Percentiles rank a stretch among this genome's conserved stretches.
These are phyloP conservation scores for Aegle marmelos DNA, from an alignment of 345 rosid genomes.

Conservation along the genomic window DNA sequence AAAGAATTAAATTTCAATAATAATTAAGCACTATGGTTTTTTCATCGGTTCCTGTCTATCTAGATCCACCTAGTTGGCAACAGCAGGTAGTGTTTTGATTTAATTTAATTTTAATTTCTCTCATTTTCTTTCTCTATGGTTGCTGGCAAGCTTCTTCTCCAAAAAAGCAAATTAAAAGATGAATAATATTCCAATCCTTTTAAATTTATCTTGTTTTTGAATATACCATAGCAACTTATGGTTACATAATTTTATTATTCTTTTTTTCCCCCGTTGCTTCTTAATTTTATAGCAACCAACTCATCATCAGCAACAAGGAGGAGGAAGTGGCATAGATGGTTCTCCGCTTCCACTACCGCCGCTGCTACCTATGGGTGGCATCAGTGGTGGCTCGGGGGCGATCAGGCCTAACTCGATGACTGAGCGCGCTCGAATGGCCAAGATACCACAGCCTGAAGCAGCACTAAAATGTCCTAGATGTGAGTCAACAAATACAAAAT, in stretches of 20 bases:
- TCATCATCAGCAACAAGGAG: constrained; percentile 30
- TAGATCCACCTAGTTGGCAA: constrained; percentile 67
- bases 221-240: constrained; percentile 31
- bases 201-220: constrained; percentile 33
- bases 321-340: constrained; percentile 22
- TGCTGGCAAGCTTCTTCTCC: constrained; percentile 16
- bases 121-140: constrained; percentile 2
- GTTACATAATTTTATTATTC: constrained; percentile 5
- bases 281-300: constrained; percentile 33
- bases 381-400: constrained; percentile 26
- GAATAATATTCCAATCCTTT: constrained; percentile 32
- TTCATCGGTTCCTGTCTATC: constrained; percentile 55
- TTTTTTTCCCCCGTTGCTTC: not conserved
- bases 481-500: constrained; percentile 65
- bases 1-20: constrained; percentile 14
- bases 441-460: constrained; percentile 55
- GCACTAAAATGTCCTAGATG: constrained; percentile 68
- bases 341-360: constrained; percentile 31
- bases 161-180: constrained; percentile 27
- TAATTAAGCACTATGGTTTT: constrained; percentile 45
- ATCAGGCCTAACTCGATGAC: constrained; percentile 50
- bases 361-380: constrained; percentile 27
- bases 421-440: constrained; percentile 53
- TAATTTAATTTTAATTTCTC: constrained; percentile 2
- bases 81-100: constrained; percentile 42